Percentiles rank a stretch among this genome's conserved stretches.
These are phyloP conservation scores for Jacaranda copaia DNA, from an alignment of 257 asterid genomes.

Conservation along the genomic window DNA sequence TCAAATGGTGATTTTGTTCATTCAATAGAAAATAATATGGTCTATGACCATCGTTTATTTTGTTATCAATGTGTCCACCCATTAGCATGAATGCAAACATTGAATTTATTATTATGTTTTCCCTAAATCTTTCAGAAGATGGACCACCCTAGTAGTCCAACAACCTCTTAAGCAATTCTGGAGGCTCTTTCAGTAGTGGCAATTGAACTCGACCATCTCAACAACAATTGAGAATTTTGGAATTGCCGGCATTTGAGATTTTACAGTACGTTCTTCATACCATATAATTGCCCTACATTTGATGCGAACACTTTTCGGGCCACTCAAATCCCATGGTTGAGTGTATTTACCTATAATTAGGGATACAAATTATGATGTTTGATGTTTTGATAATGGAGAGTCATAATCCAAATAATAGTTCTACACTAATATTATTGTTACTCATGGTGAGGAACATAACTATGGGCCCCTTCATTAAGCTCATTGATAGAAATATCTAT, in stretches of 20 bases:
- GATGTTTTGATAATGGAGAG: no score
- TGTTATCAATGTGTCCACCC: neutral
- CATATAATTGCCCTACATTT: neutral
- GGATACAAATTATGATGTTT: no score
- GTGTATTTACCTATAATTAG: no score
- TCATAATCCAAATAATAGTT: no score
- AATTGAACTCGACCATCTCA: neutral
- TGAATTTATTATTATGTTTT: neutral
- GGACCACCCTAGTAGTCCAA: neutral
- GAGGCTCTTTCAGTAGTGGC: neutral
- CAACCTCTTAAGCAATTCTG: neutral
- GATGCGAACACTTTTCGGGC: neutral
- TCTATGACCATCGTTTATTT: neutral
- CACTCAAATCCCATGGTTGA: neutral
- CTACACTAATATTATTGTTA: no score
- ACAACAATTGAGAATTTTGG: neutral
- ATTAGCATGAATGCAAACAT: neutral
- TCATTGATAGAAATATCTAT: no score
- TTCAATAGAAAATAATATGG: neutral
- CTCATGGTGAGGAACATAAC: no score
- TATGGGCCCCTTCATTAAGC: no score
- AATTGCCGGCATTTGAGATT: neutral
- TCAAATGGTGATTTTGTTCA: neutral
- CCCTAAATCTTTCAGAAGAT: neutral
- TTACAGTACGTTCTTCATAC: neutral